Evolutionary conservation across 2,329 filamentous ascomycete genomes (phyloP).

Genomic region (Beauveria sp.): DNA sequence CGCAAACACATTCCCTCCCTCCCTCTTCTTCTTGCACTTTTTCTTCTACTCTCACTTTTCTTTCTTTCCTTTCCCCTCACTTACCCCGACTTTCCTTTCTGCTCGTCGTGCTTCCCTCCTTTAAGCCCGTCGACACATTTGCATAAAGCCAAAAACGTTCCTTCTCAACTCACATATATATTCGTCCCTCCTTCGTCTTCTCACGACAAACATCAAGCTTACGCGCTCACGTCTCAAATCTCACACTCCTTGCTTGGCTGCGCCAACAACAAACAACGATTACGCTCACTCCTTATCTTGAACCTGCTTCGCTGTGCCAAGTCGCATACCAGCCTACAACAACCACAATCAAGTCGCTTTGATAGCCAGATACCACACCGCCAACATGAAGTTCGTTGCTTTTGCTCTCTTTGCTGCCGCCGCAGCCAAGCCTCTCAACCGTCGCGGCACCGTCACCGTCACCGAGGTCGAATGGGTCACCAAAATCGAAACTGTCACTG

Average conservation of each 20-base stretch:
- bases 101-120: slow-evolving; percentile 1
- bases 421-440: slow-evolving; percentile 41
- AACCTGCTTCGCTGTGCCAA: slow-evolving; percentile 6
- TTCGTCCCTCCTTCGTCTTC: neutral
- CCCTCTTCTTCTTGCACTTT: slow-evolving; percentile 8
- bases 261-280: slow-evolving; percentile 13
- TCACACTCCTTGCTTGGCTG: slow-evolving; percentile 5
- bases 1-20: neutral
- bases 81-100: neutral
- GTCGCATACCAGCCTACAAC: neutral
- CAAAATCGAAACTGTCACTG: slow-evolving; percentile 38
- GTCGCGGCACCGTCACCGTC: slow-evolving; percentile 31
- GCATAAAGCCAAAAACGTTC: neutral
- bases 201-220: neutral
- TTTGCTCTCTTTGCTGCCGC: slow-evolving; percentile 22
- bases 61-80: neutral
- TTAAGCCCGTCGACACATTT: neutral
- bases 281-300: slow-evolving; percentile 15
- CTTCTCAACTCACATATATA: neutral
- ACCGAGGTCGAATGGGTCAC: slow-evolving; percentile 45
- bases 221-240: neutral
- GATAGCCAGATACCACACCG: neutral
- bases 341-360: neutral
- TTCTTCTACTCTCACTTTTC: slow-evolving; percentile 12
- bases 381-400: slow-evolving; percentile 34